Base-by-base conservation (phyloP, 805 yeast genomes). In the Nakazawaea sp. region DNA sequence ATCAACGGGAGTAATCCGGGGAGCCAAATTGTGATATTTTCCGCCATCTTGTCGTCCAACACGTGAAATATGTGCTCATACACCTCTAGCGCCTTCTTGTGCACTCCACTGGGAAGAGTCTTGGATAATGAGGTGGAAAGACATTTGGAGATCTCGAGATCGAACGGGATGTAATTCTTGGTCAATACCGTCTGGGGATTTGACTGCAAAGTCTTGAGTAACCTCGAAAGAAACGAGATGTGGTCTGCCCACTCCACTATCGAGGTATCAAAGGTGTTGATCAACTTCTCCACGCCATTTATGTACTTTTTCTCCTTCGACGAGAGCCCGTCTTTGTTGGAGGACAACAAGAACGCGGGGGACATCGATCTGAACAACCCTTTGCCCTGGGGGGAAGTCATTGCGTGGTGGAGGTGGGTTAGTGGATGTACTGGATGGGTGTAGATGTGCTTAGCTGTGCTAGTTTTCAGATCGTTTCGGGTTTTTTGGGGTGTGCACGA, bases 201-300 rank as follows among this genome's bases (percentile, higher is more conserved):
- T 16, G 62, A 59, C 41, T 71, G 74, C 28, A 89, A 58, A 0
- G 94, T 79, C 53, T 87, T 85, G 41, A 78, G 77, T 5, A 94
- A 68, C 42, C 83, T 76, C 2, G 90, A 78, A 31, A 94, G 64
- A 54, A 86, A 89, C 17, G 97, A 81, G 40, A 92, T 92, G 55
- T 90, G 88, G 55, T 92, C 98, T 11, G 98, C 97, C 99, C 99
- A 92, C 62, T 92, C 98, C 23, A 78, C 83, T 2, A 88, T 81
- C 2, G 83, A 62, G 28, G 38, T 38, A 36, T 86, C 96, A 62
- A 90, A 90, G 15, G 75, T 66, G 5, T 72, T 68, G 17, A 92
- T 63, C 0, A 92, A 85, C 46, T 79, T 73, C 36, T 83, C 90
- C 10, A 90, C 70, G 40, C 70, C 77, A n/a, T 73, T 66, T 16